These are phyloP conservation scores for Dipteronia dyeriana DNA, from an alignment of 345 rosid genomes.

Conservation along the genomic window DNA sequence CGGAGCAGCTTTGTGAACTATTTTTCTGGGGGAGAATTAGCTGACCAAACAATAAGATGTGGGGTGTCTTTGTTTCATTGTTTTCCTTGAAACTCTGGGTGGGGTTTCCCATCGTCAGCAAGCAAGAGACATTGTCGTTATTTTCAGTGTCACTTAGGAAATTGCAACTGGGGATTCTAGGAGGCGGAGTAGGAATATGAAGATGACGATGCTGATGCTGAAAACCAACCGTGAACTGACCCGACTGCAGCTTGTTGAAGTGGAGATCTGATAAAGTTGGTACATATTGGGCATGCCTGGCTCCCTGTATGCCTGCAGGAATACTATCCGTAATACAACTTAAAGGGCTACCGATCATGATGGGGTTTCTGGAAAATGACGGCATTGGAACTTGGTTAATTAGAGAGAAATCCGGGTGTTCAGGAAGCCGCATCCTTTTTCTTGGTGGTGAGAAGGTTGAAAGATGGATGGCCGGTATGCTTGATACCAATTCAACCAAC, in stretches of 20 bases:
- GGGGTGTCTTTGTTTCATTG: constrained; percentile 55
- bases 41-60: constrained; percentile 82
- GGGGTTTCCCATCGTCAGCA: constrained; percentile 64
- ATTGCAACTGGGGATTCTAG: constrained; percentile 33
- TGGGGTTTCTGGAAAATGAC: constrained; percentile 62
- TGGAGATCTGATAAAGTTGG: constrained; percentile 70
- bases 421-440: constrained; percentile 79
- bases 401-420: constrained; percentile 53
- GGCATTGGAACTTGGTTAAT: constrained; percentile 59
- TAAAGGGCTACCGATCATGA: constrained; percentile 59
- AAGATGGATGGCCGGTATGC: constrained; percentile 67
- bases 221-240: constrained; percentile 46
- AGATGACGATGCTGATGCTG: constrained; percentile 40
- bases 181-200: constrained; percentile 31
- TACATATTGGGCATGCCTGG: constrained; percentile 97
- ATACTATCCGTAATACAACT: constrained; percentile 66
- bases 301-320: constrained; percentile 99
- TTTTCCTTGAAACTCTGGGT: constrained; percentile 38
- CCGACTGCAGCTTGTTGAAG: constrained; percentile 58
- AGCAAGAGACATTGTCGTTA: constrained; percentile 52
- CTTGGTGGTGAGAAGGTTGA: constrained; percentile 84
- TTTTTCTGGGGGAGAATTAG: constrained; percentile 68
- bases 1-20: constrained; percentile 62
- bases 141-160: constrained; percentile 29
- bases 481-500: constrained; percentile 86